phyloP scores from a whole-genome alignment of 192 early-diverging fungal genomes.

The Gryganskiella cystojenkinii region DNA sequence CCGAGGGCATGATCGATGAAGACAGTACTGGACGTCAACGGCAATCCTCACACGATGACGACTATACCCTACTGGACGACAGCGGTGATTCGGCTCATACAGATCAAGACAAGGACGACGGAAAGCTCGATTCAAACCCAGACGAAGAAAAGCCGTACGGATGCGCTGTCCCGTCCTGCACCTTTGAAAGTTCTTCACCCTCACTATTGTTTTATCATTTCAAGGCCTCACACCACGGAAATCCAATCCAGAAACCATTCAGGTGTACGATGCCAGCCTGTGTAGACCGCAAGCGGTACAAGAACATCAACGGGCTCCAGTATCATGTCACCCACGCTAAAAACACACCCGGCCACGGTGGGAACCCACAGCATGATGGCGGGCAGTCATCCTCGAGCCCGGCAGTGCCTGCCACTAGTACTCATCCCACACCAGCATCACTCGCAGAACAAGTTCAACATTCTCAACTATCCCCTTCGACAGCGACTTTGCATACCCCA shows the following conservation, averaged over 20 bases:
- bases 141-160: slow-evolving; percentile 50
- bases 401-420: too few species aligned
- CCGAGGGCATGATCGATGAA: slow-evolving; percentile 6
- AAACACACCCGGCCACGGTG: slow-evolving; percentile 26
- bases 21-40: background rate
- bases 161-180: slow-evolving; percentile 40
- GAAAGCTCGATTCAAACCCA: slow-evolving; percentile 18
- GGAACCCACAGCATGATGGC: background rate
- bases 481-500: too few species aligned
- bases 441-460: too few species aligned
- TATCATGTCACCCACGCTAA: slow-evolving; percentile 80
- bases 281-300: slow-evolving; percentile 81
- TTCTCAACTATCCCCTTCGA: too few species aligned
- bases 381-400: background rate
- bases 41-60: slow-evolving; percentile 23
- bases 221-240: slow-evolving; percentile 46
- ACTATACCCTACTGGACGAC: slow-evolving; percentile 19
- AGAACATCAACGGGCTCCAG: slow-evolving; percentile 87
- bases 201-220: slow-evolving; percentile 47
- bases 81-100: background rate
- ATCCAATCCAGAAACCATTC: slow-evolving; percentile 73
- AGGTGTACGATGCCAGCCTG: slow-evolving; percentile 77
- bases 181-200: slow-evolving; percentile 35
- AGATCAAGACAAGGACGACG: slow-evolving; percentile 7
- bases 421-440: background rate